Base-by-base conservation (phyloP, 2,329 filamentous ascomycete species). In the Xylaria sp. region DNA sequence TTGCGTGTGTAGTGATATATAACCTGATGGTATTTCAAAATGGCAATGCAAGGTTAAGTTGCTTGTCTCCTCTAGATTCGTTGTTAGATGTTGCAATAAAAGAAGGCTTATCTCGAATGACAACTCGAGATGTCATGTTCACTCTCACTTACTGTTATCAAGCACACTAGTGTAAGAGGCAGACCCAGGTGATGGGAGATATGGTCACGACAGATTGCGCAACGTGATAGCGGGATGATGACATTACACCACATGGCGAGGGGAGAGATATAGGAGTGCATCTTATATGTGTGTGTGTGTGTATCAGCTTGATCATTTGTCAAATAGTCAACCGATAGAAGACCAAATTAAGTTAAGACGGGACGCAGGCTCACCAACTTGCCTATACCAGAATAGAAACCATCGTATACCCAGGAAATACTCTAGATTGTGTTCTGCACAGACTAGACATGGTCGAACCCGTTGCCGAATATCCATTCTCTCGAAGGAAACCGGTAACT, bases 161-260 rank as follows among this genome's bases (percentile, higher is more conserved):
- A 21, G 18, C 21, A 44, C 32, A 58, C 13, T 32, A 60, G 53
- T 25, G 25, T 40, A 29, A 27, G 18, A 27, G n/a, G 25, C 16
- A 37, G 29, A 18, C 27, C 27, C 3, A 35, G 32, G 35, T 27
- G 60, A 51, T 51, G 44, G 51, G 47, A 53, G 16, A 44, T 47
- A 50, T 35, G 59, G 40, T 68, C 58, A 62, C 63, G 63, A 63
- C 66, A 59, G 21, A 66, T 69, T 37, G 66, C 63, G 66, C 66
- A 65, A 69, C 44, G 44, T 58, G 8, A 53, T 42, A 60, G 48
- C 40, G 47, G 21, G 37, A 66, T 66, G 66, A 60, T 66, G 63
- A 59, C 51, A 69, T 69, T 48, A 1, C 51, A 42, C 29, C 12
- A 27, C 10, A 48, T 53, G 10, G 32, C 27, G 16, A 12, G 50